Base-by-base conservation (phyloP, 345 rosid species). In the Euclidium syriacum region DNA sequence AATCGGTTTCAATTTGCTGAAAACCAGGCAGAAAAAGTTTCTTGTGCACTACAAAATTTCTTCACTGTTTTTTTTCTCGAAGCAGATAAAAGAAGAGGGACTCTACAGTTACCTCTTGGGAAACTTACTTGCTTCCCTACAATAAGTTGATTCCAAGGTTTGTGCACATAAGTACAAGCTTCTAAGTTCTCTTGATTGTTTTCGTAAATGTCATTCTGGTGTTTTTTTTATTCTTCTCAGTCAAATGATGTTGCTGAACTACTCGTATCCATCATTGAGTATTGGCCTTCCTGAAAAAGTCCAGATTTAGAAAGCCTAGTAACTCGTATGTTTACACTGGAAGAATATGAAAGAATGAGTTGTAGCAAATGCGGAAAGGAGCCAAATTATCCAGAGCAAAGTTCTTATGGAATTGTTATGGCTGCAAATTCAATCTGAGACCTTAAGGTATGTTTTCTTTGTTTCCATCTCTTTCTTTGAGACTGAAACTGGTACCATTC, bases 371-470 rank as follows among this genome's bases (percentile, higher is more conserved):
- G 72, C 72, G 22, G 27, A 32, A 16, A 17, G 26, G 30, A 30
- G 6, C 18, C 59, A 39, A 49, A 68, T 40, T 68, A 51, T 59
- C 66, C 36, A 30, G 52, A 51, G 36, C 29, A 68, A 51, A 51
- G 53, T 34, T 68, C 61, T 40, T 68, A 59, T 59, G 54, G 61
- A 3, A 1, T 68, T 10, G 59, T 49, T 5, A 6, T 68, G 20
- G 52, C 52, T 51, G 61, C 61, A 24, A 60, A 51, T 50, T 59
- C 67, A 24, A 25, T 68, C 53, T 59, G 67, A 58, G 66, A 68
- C 23, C 16, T 68, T 12, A 68, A 68, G 40, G 73, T 59, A 58
- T 18, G 30, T 15, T 42, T 51, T 22, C 23, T 20, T 39, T 22
- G 6, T 50, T 16, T 17, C 20, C 19, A n/a, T 24, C 17, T 35